Base-by-base conservation (phyloP, 805 yeast genomes). In the Alloascoidea africana region DNA sequence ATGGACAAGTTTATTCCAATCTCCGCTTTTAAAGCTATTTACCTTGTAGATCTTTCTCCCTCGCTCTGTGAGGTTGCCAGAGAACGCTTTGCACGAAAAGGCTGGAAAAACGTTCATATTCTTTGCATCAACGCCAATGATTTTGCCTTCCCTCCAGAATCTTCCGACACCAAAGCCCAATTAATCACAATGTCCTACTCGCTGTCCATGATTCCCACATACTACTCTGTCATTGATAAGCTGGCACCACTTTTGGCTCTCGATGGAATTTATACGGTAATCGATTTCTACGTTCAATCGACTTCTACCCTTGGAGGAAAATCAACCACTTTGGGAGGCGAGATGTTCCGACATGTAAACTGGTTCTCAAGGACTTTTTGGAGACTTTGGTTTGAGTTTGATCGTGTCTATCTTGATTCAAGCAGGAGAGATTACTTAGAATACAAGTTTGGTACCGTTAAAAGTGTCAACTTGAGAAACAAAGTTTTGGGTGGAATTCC, bases 301-400 rank as follows among this genome's bases (percentile, higher is more conserved):
- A 56, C 62, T 35, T 75, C 76, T 37, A 74, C 76, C 35, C 63
- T 73, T 3, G 61, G 74, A 40, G 86, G 86, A 14, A 69, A 83
- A 52, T 67, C 75, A 37, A 73, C 79, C 50, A 77, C 87, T 5
- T 58, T 81, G 27, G 93, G 94, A 38, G 91, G 93, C 5, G 59
- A 75, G 45, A 67, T 67, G 19, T 68, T 73, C 48, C 66, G 93
- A 50, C 80, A 80, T 52, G 75, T 71, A 42, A 77, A 84, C 17
- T 82, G 93, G 93, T 43, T 78, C 40, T 65, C 70, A 37, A 66
- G 93, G 52, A 79, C 83, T 18, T 83, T 82, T 53, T 82, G 94
- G 94, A 68, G 86, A 51, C 61, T 77, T 34, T 83, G 94, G 94
- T 82, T 83, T 55, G 94, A 82, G 56, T 77, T 78, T 38, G 94